Percentiles rank a stretch among this genome's conserved stretches.
Conservation (phyloP, 2,329 filamentous ascomycete species). For the Chaetothyriales sp. region DNA sequence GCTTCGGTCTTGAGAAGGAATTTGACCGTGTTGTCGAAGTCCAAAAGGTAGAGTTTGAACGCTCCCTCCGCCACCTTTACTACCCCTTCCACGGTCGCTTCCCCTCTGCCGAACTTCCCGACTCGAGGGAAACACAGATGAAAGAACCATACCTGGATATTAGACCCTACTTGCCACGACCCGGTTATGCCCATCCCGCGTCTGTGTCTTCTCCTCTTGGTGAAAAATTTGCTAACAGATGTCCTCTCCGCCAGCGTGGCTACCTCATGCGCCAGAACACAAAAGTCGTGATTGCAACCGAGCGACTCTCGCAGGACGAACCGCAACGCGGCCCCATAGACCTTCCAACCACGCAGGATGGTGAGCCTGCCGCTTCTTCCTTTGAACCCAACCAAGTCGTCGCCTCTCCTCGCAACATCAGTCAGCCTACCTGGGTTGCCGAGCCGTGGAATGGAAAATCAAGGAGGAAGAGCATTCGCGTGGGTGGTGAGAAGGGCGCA, state of each 20-base stretch:
- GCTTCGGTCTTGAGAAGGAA: constrained; percentile 76
- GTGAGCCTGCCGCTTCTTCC: constrained; percentile 19
- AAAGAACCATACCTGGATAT: constrained; percentile 10
- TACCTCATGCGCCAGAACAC: constrained; percentile 99
- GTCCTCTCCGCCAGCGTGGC: constrained; percentile 64
- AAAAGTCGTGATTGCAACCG: constrained; percentile 86
- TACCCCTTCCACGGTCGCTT: constrained; percentile 18
- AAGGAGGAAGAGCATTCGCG: constrained; percentile 52
- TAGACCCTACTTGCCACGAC: constrained; percentile 12
- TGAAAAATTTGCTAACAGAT: constrained; percentile 48
- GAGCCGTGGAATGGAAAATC: constrained; percentile 88
- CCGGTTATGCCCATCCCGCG: constrained; percentile 7
- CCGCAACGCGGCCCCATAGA: constrained; percentile 6
- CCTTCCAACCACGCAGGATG: constrained; percentile 28
- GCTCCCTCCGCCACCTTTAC: constrained; percentile 29
- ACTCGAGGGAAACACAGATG: constrained; percentile 7
- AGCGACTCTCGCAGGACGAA: constrained; percentile 51
- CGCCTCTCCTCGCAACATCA: constrained; percentile 58
- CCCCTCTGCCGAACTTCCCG: constrained; percentile 14
- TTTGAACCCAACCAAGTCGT: constrained; percentile 20
- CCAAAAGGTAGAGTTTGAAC: constrained; percentile 72
- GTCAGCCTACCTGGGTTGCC: constrained; percentile 86
- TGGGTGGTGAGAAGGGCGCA: constrained; percentile 36
- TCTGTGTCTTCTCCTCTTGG: constrained; percentile 4
- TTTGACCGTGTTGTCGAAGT: constrained; percentile 90